Percentiles rank a stretch among this genome's conserved stretches.
Conservation (phyloP, 441 rosid genomes). For the Pelargonium fulgidum region DNA sequence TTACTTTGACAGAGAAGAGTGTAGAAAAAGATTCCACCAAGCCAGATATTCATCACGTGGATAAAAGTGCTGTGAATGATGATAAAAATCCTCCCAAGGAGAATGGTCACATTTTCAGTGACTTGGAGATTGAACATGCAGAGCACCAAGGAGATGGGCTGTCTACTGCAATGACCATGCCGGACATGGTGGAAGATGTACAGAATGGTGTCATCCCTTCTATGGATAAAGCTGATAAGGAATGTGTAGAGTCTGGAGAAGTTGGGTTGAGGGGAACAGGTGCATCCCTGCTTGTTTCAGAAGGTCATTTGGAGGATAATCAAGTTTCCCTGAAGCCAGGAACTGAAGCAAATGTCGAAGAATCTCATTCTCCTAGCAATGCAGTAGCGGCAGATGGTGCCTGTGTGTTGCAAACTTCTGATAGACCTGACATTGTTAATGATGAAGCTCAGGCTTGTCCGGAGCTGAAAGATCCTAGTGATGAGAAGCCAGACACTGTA, state of each 20-base stretch:
- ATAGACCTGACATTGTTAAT: slow-evolving; percentile 28
- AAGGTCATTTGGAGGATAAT: slow-evolving; percentile 22
- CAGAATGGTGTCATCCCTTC: slow-evolving; percentile 22
- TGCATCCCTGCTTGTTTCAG: slow-evolving; percentile 32
- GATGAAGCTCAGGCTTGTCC: slow-evolving; percentile 34
- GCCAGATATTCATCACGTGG: slow-evolving; percentile 26
- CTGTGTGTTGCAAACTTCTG: slow-evolving; percentile 29
- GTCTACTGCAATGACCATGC: slow-evolving; percentile 22
- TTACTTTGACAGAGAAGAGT: slow-evolving; percentile 33
- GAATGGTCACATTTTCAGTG: slow-evolving; percentile 26
- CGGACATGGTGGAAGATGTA: slow-evolving; percentile 31
- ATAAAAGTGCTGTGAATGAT: slow-evolving; percentile 26
- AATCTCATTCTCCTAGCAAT: slow-evolving; percentile 20
- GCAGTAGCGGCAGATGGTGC: slow-evolving; percentile 25
- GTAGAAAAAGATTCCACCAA: slow-evolving; percentile 31
- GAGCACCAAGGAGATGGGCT: slow-evolving; percentile 26
- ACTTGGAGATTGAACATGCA: slow-evolving; percentile 28
- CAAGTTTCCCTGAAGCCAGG: slow-evolving; percentile 30
- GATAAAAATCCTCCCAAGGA: slow-evolving; percentile 33
- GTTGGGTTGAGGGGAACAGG: slow-evolving; percentile 24
- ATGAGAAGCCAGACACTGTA: slow-evolving; percentile 11
- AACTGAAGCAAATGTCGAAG: slow-evolving; percentile 22
- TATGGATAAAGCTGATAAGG: slow-evolving; percentile 20
- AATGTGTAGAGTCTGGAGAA: slow-evolving; percentile 20
- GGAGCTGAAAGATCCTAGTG: slow-evolving; percentile 28